Base-by-base conservation (phyloP, 176 grass and related monocot genomes). In the Paspalum vaginatum region DNA sequence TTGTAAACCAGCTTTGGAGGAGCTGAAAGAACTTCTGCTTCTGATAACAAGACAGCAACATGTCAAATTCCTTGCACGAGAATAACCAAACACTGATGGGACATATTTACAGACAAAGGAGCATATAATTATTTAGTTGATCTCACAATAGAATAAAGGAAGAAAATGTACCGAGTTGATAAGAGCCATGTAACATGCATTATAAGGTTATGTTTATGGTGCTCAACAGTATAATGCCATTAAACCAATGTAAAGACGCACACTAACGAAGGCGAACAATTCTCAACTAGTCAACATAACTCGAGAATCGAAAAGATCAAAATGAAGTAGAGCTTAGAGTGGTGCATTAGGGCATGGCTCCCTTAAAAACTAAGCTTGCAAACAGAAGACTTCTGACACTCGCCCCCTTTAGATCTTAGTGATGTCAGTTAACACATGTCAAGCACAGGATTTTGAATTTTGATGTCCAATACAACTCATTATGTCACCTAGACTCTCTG, bases 1-100 rank as follows among this genome's bases (percentile, higher is more conserved):
- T 90, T 95, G 78, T 98, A 98, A 59, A 98, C 92, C 60, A 98
- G 81, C 81, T 94, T 98, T 66, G 86, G 90, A 89, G 92, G 95
- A 87, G 95, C 95, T 63, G 95, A 98, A 83, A 98, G 90, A 71
- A 98, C 92, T 83, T 83, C 86, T 68, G 81, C 95, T 77, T 98
- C 95, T 98, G 92, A 90, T 78, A 69, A 85, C 2, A 22, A 80
- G 18, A 76, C 1, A 65, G 32, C 3, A 2, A 21, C 67, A 60
- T 66, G 65, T 76, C 2, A 83, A 70, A 70, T 80, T 48, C 1
- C 40, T 63, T 63, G 65, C 4, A 83, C 0, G 13, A 51, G 16
- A 70, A 12, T 45, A 27, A 75, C 22, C n/a, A 71, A 49, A 77
- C 8, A 73, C 22, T 52, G 67, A 4, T 26, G 24, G 11, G 37